phyloP scores from a whole-genome alignment of 164 flowering plant species.

The Sextonia rubra region DNA sequence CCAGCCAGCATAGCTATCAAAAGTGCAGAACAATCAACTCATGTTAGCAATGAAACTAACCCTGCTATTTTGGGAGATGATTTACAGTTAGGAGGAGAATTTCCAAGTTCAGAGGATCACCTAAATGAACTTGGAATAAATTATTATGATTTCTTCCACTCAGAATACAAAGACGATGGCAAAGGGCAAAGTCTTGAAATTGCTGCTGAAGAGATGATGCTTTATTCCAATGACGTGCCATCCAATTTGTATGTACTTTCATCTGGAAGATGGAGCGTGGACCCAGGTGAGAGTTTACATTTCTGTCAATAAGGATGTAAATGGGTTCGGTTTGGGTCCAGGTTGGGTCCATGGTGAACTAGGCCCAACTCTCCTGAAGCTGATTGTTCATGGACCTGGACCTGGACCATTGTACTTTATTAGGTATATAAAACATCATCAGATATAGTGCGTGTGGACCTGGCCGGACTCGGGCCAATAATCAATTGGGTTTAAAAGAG shows the following conservation, averaged over 20 bases:
- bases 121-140: conserved; percentile 23
- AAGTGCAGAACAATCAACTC: too few species aligned
- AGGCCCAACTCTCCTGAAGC: too few species aligned
- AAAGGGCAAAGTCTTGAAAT: conserved; percentile 31
- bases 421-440: too few species aligned
- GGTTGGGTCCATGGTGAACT: too few species aligned
- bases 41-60: neutral
- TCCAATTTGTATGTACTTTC: conserved; percentile 46
- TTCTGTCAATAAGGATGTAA: neutral
- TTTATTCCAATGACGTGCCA: conserved; percentile 29
- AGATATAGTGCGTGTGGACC: too few species aligned
- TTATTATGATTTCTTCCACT: conserved; percentile 22
- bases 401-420: too few species aligned
- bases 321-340: too few species aligned
- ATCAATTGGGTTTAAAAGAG: too few species aligned
- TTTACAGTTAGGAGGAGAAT: neutral
- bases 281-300: conserved; percentile 38
- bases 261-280: conserved; percentile 53
- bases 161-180: conserved; percentile 20
- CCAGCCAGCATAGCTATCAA: neutral
- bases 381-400: too few species aligned
- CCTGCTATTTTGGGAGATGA: neutral
- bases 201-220: conserved; percentile 33
- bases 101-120: conserved; percentile 22
- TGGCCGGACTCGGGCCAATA: too few species aligned